Percentiles rank a stretch among this genome's conserved stretches.
Conservation (phyloP, 73 alveolate species). For the Paramecium primaurelia region DNA sequence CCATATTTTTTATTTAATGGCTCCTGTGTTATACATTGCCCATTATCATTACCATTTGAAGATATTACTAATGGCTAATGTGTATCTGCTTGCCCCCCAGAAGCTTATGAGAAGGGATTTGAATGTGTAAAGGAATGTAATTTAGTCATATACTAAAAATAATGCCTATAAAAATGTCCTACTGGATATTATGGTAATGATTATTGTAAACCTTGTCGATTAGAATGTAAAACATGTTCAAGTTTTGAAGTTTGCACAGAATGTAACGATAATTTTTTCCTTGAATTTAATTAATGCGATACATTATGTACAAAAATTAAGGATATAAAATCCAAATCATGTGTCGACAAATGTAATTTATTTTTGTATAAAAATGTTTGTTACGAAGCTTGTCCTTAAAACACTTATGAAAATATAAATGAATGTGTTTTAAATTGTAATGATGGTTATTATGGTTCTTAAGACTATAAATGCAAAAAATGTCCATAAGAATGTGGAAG, state of each 20-base stretch:
- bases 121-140: neutral
- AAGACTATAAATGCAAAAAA: neutral
- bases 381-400: neutral
- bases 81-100: neutral
- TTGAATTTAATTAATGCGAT: neutral
- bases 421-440: neutral
- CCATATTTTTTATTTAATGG: neutral
- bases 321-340: neutral
- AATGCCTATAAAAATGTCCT: neutral
- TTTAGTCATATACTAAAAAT: neutral
- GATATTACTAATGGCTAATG: neutral
- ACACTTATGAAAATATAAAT: neutral
- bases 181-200: constrained; percentile 6
- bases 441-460: neutral
- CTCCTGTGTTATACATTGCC: neutral
- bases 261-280: neutral
- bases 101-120: neutral
- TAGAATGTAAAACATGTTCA: neutral
- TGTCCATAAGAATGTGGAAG: neutral
- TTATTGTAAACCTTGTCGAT: neutral
- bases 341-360: neutral
- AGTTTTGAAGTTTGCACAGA: neutral
- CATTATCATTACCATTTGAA: neutral
- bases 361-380: neutral
- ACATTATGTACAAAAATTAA: neutral